phyloP scores from a whole-genome alignment of 192 early-diverging fungal genomes.

The Coemansia erecta region DNA sequence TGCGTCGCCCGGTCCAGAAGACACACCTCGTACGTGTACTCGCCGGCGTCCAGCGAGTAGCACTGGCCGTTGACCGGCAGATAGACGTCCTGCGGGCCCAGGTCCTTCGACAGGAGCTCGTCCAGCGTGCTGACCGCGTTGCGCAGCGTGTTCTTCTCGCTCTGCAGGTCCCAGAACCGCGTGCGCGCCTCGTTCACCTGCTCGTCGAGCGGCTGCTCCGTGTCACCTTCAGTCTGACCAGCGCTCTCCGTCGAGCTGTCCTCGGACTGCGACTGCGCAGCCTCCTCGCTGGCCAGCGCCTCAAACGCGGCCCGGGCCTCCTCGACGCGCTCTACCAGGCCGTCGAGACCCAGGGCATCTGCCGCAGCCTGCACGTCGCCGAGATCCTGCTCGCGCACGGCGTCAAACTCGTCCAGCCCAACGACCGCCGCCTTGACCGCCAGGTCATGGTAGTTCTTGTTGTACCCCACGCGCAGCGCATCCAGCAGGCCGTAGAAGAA shows the following conservation, averaged over 20 bases:
- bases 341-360: constrained; percentile 17
- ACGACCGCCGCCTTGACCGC: constrained; percentile 56
- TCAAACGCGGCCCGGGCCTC: constrained; percentile 12
- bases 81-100: constrained; percentile 71
- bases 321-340: constrained; percentile 19
- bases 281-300: not conserved
- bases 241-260: not conserved
- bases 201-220: not conserved
- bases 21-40: constrained; percentile 77
- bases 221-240: not conserved
- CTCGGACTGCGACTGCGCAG: constrained; percentile 10
- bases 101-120: constrained; percentile 61
- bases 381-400: constrained; percentile 21
- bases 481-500: constrained; percentile 19
- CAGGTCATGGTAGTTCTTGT: constrained; percentile 59
- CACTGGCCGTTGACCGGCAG: constrained; percentile 68
- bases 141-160: constrained; percentile 18
- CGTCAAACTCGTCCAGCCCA: constrained; percentile 35
- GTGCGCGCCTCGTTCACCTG: constrained; percentile 22
- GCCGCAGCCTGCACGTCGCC: not conserved
- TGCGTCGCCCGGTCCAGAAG: constrained; percentile 76
- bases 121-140: constrained; percentile 51
- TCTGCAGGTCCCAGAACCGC: constrained; percentile 20
- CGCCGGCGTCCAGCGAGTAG: constrained; percentile 59
- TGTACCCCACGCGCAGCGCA: constrained; percentile 49